phyloP scores from a whole-genome alignment of 2,329 filamentous ascomycete species.

The Hypoxylon sp. region DNA sequence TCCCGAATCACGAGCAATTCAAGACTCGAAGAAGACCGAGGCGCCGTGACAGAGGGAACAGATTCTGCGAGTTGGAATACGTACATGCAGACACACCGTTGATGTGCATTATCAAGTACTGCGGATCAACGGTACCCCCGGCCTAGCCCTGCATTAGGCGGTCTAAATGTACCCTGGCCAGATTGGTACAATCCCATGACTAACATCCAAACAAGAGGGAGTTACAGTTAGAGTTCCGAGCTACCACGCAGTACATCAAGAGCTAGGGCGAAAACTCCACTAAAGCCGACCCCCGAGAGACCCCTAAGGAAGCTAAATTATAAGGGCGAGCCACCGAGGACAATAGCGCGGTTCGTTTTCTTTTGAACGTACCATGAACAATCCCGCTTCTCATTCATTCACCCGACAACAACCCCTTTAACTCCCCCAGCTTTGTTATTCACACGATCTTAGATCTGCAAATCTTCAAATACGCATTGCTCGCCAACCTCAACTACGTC shows the following conservation, averaged over 20 bases:
- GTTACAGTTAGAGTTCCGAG: slow-evolving; percentile 14
- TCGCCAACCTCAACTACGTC: not conserved
- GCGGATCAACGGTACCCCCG: not conserved
- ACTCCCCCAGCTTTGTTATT: slow-evolving; percentile 1
- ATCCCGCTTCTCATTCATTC: slow-evolving; percentile 9
- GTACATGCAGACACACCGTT: not conserved
- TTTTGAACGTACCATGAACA: slow-evolving; percentile 4
- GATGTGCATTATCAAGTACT: not conserved
- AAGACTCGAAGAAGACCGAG: not conserved
- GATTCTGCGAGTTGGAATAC: not conserved
- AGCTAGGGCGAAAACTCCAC: slow-evolving; percentile 25
- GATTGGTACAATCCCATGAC: not conserved
- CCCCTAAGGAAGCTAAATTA: slow-evolving; percentile 20
- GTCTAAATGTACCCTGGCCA: not conserved
- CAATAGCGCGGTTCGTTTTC: slow-evolving; percentile 35
- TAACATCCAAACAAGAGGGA: not conserved
- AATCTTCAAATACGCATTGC: slow-evolving; percentile 17
- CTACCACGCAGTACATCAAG: not conserved
- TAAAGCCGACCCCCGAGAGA: slow-evolving; percentile 24
- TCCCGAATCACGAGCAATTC: slow-evolving; percentile 7
- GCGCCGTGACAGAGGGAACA: not conserved
- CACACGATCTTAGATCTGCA: not conserved
- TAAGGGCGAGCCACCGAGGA: slow-evolving; percentile 32
- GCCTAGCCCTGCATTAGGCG: not conserved
- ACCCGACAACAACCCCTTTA: slow-evolving; percentile 17